Evolutionary conservation across 2,329 filamentous ascomycete species (phyloP), one percentile per base, ranked within the genome.

Genomic region (Talaromyces sp.): DNA sequence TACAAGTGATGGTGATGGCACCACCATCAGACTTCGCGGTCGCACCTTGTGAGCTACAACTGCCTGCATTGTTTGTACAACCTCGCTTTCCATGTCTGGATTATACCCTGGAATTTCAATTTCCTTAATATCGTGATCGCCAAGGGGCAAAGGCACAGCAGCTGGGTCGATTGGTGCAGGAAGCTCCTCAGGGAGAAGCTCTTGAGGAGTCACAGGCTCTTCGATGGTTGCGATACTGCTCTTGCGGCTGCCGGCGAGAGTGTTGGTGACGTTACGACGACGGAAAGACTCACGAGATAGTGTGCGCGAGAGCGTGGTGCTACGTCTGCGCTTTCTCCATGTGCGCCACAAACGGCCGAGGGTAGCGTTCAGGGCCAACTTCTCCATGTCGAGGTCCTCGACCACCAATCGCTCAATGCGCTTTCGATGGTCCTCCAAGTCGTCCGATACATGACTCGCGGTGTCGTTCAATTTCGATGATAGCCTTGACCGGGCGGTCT

Each of bases 351-450:
- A 79, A 44, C 92, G 82, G 17, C 94, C 94, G 1, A 99, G 78
- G 2, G 90, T 92, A 52, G 91, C 84, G 68, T 96, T 95, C 55
- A 97, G 80, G 7, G 93, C 93, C 58, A 97, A 84, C 62, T 92
- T 90, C 68, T 97, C 94, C 81, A 97, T 90, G 69, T 99, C 94
- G 49, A 86, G 77, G 65, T 97, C 93, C 65, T 95, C 90, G 22
- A 99, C 86, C n/a, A 92, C 79, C 48, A 96, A 81, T 14, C 86
- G 84, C 57, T 69, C 65, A 54, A 71, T 70, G 22, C 90, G 86
- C 36, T 82, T 74, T 2, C 78, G 73, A 44, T 67, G 62, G 27
- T 67, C 61, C 29, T 68, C 74, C 52, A 76, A 73, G 14, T 71
- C 71, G 10, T 80, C 78, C 13, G 84, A 81, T 41, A 86, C 75